Evolutionary conservation across 139 green algal species (phyloP).

Genomic region (Marvania coccoides): DNA sequence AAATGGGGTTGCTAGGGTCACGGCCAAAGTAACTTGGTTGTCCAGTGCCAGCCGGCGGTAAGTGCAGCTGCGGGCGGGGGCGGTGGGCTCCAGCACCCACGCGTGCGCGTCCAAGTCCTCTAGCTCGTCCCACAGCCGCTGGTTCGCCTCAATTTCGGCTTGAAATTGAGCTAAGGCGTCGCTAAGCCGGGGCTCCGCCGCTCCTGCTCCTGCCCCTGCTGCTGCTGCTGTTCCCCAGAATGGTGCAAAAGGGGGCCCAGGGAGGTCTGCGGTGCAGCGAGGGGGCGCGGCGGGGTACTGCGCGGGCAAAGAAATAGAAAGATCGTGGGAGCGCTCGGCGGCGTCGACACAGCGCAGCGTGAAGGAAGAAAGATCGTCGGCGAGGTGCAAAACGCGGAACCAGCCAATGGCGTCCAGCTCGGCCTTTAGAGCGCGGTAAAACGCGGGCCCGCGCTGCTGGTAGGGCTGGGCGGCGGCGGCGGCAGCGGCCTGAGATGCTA

Average conservation of each 20-base stretch:
- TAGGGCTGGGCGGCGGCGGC: background rate
- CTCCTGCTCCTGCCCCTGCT: no score
- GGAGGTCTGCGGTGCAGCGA: constrained; percentile 6
- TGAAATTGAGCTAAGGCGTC: constrained; percentile 12
- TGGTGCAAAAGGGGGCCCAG: constrained; percentile 1
- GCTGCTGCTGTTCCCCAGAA: background rate
- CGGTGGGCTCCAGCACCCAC: constrained; percentile 21
- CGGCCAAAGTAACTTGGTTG: constrained; percentile 7
- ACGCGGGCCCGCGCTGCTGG: background rate
- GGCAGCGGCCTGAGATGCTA: constrained; percentile 1
- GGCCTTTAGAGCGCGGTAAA: background rate
- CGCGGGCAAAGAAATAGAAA: constrained; percentile 8
- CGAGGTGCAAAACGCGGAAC: background rate
- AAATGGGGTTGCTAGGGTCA: constrained; percentile 9
- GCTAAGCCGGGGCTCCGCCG: no score
- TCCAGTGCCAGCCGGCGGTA: constrained; percentile 18
- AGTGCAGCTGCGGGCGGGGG: background rate
- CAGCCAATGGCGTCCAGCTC: constrained; percentile 12
- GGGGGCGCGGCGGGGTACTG: constrained; percentile 6
- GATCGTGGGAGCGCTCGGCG: constrained; percentile 5
- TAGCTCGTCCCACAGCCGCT: constrained; percentile 17
- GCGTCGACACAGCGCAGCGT: background rate
- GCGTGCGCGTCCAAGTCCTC: constrained; percentile 13
- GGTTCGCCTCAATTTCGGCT: constrained; percentile 1
- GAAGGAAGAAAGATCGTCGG: constrained; percentile 14